A percentile compares a stretch with the other conserved stretches of the same genome.
Evolutionary conservation across 306 rosid species (phyloP).

Genomic region (Lotus japonicus): DNA sequence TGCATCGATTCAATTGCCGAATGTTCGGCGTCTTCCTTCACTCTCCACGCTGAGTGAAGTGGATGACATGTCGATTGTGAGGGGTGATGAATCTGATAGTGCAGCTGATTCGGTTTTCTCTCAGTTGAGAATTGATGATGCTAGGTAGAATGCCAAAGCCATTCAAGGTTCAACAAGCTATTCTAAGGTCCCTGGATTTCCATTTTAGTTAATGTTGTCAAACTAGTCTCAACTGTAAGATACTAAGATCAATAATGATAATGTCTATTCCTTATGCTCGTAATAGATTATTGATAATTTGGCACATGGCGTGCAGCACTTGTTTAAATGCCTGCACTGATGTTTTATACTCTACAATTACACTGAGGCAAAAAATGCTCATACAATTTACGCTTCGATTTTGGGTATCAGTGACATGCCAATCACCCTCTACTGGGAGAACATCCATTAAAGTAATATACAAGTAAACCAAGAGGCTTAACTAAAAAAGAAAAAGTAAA

Average conservation of each 20-base stretch:
- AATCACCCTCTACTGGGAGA: no score
- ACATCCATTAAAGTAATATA: no score
- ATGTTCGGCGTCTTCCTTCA: conserved; percentile 25
- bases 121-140: conserved; percentile 23
- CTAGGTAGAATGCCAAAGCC: conserved; percentile 20
- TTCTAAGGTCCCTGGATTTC: not conserved
- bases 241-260: not conserved
- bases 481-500: no score
- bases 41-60: conserved; percentile 23
- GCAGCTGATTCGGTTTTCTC: conserved; percentile 30
- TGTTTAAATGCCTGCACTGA: not conserved
- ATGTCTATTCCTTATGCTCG: not conserved
- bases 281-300: not conserved
- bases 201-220: no score
- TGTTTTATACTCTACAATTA: not conserved
- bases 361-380: not conserved
- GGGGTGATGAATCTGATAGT: conserved; percentile 17
- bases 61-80: conserved; percentile 18
- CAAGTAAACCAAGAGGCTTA: no score
- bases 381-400: no score
- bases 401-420: no score
- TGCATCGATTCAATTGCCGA: conserved; percentile 24
- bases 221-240: not conserved
- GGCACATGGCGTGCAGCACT: not conserved
- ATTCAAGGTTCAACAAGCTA: not conserved